Conservation (phyloP, 208 protist species). For the Acanthamoeba triangularis region DNA sequence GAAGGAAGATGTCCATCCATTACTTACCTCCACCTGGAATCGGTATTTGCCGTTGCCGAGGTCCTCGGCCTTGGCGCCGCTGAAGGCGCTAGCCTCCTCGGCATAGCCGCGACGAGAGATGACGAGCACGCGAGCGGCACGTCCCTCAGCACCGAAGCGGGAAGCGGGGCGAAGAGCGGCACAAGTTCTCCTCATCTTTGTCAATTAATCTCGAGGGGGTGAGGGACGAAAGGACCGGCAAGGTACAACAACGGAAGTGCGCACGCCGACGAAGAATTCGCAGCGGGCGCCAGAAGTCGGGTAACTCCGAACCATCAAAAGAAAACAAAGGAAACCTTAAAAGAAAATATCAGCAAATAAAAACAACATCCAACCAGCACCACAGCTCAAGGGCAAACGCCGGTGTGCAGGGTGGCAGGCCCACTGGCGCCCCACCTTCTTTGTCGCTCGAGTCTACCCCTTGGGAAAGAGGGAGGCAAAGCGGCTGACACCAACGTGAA, state of each 20-base stretch:
- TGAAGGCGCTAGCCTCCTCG: constrained; percentile 50
- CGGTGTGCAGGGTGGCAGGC: no score
- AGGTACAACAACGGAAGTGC: background rate
- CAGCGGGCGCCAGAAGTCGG: background rate
- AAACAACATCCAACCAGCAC: no score
- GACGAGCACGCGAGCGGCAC: constrained; percentile 28
- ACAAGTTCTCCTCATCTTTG: constrained; percentile 4
- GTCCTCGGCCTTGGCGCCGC: constrained; percentile 57
- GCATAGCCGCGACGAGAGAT: constrained; percentile 43
- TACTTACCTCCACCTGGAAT: constrained; percentile 44
- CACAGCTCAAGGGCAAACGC: no score
- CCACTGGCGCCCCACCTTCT: no score
- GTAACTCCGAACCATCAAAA: background rate
- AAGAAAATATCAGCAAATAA: no score
- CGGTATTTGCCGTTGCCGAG: constrained; percentile 68
- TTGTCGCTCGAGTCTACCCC: no score
- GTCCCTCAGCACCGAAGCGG: background rate
- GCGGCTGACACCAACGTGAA: no score
- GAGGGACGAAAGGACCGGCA: background rate
- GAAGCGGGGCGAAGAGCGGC: constrained; percentile 9
- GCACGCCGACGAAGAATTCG: background rate
- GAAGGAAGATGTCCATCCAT: background rate
- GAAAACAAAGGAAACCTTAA: background rate
- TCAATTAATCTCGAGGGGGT: background rate
- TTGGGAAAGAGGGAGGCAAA: no score